Base-by-base conservation (phyloP, 768 basidiomycete genomes). In the Tricholomella constricta region DNA sequence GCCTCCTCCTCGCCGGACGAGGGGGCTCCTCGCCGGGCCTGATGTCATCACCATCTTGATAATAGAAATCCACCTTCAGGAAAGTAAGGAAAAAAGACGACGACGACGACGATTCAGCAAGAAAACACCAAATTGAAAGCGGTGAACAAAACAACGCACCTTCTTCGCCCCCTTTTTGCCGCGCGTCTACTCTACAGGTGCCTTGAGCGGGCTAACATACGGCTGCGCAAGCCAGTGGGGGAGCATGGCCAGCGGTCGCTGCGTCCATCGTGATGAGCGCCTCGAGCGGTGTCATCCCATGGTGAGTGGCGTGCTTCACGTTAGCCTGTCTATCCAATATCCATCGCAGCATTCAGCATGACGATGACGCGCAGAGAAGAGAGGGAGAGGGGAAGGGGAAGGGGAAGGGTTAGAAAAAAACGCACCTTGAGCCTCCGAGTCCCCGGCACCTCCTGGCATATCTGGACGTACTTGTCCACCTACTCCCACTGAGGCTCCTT, bases 181-280 rank as follows among this genome's bases (percentile, higher is more conserved):
- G n/a, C n/a, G n/a, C 15, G 36, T 36, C 26, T 46, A 46, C 7
- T 2, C 44, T 20, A 31, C 38, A 9, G 44, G 31, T 8, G 60
- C 31, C 14, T 60, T 63, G 44, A 65, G 37, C 23, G 82, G 78
- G 15, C 86, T 72, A 57, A 85, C 78, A 61, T 85, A 84, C 0
- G 87, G 85, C 68, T 89, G 86, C 7, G 80, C 79, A 10, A 83
- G 58, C 77, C 78, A 79, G 55, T 75, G 72, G 0, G 77, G 77
- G 52, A 77, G 67, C 22, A 73, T 54, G 29, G 64, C 65, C 27
- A 75, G 58, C 14, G 4, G 71, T 75, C 38, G 68, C 63, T 12
- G 68, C 65, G 34, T 74, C 72, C 32, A 63, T 52, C 8, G 52
- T 63, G 15, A 72, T 65, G 6, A 75, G 60, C 29, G 75, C 75